Base-by-base conservation (phyloP, 441 rosid genomes). In the Gossypium gossypioides region DNA sequence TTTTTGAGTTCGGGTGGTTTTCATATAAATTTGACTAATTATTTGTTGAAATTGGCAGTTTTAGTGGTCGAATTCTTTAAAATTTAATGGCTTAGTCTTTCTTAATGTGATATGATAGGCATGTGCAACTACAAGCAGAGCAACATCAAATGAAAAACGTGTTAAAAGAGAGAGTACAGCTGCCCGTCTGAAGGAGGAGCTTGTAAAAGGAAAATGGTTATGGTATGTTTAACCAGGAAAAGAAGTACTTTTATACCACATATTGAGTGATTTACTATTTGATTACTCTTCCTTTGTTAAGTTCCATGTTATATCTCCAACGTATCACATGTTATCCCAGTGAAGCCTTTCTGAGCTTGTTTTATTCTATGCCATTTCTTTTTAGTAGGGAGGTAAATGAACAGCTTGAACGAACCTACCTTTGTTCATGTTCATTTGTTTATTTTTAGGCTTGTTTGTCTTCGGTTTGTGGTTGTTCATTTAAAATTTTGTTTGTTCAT, bases 201-300 rank as follows among this genome's bases (percentile, higher is more conserved):
- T 95, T 56, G 78, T 60, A 64, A 81, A 82, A 85, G 99, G 99
- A 79, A 92, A 92, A 75, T 95, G 96, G 95, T 80, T 91, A 78
- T 95, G 99, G 99, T 95, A 81, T 78, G 86, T 71, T 65, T 77
- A 65, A 72, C 48, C 22, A 56, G 52, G 59, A 52, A 51, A 22
- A 32, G 1, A 65, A 67, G 22, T 48, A 37, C 40, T 42, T 58
- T 58, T 13, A 16, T 9, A 8, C 24, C 10, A 8, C 8, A 56
- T 57, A 55, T 15, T 50, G 22, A 57, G 4, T 51, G 40, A 25
- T 21, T 57, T 70, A 34, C 63, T 21, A 37, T 22, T 65, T 3
- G 13, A 65, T 65, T 44, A 22, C 56, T 65, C 7, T 64, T 65
- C 4, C 56, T 44, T 44, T 16, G 13, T 42, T 22, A 42, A 22